Conservation (phyloP, 768 basidiomycete genomes). For the Russula emetica region DNA sequence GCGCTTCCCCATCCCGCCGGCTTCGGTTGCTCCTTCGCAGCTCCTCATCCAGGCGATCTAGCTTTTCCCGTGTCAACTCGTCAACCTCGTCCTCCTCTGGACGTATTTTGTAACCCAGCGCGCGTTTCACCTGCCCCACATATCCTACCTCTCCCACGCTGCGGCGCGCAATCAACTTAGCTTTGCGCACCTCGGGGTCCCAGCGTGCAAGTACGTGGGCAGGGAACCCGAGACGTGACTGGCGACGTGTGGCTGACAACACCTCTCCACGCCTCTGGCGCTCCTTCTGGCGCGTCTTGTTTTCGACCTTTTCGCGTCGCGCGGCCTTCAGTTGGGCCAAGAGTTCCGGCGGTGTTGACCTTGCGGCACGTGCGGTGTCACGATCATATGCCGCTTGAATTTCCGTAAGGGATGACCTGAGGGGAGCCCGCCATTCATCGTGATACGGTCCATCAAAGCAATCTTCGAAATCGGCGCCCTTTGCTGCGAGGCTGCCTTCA, state of each 20-base stretch:
- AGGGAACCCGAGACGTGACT: slow-evolving; percentile 56
- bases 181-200: slow-evolving; percentile 43
- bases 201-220: slow-evolving; percentile 54
- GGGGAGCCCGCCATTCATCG: slow-evolving; percentile 39
- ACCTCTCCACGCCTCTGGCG: slow-evolving; percentile 66
- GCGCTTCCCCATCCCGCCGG: slow-evolving; percentile 8
- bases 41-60: slow-evolving; percentile 32
- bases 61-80: slow-evolving; percentile 30
- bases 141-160: slow-evolving; percentile 66
- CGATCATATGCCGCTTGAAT: slow-evolving; percentile 38
- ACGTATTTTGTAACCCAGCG: slow-evolving; percentile 48
- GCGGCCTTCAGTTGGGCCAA: slow-evolving; percentile 50
- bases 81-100: slow-evolving; percentile 35
- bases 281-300: slow-evolving; percentile 58
- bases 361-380: slow-evolving; percentile 42
- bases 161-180: slow-evolving; percentile 49
- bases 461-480: slow-evolving; percentile 17
- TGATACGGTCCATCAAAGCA: slow-evolving; percentile 29
- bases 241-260: slow-evolving; percentile 43
- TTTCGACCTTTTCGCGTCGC: slow-evolving; percentile 53
- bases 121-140: slow-evolving; percentile 57
- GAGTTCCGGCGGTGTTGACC: slow-evolving; percentile 47
- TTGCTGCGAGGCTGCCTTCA: slow-evolving; percentile 33
- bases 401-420: slow-evolving; percentile 29
- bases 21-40: slow-evolving; percentile 35